Evolutionary conservation across 441 rosid species (phyloP).

Genomic region (Monsonia emarginata): DNA sequence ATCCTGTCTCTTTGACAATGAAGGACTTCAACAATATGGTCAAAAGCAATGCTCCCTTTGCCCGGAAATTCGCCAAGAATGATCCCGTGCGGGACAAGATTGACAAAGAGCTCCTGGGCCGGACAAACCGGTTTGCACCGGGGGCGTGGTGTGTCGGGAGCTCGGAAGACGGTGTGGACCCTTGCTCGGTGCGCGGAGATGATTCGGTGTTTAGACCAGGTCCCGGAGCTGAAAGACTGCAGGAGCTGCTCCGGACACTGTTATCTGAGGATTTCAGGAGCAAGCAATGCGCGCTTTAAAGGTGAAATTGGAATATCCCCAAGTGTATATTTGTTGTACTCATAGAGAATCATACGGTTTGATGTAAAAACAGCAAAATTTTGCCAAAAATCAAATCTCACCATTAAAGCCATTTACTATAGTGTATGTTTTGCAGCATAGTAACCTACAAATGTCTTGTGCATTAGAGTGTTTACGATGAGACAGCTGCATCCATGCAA

Average conservation of each 20-base stretch:
- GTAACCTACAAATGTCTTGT: background rate
- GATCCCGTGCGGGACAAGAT: constrained; percentile 76
- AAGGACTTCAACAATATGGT: constrained; percentile 75
- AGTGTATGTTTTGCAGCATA: no score
- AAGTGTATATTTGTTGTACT: constrained; percentile 33
- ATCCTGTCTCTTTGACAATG: constrained; percentile 49
- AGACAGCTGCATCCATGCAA: no score
- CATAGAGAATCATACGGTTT: constrained; percentile 21
- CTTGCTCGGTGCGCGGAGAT: constrained; percentile 49
- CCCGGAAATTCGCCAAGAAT: constrained; percentile 66
- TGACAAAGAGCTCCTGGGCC: constrained; percentile 62
- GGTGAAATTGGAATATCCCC: constrained; percentile 15
- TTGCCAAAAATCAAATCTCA: constrained; percentile 8
- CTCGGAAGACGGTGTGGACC: constrained; percentile 49
- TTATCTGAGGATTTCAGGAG: constrained; percentile 49
- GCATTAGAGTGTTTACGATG: no score
- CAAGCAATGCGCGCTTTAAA: constrained; percentile 47
- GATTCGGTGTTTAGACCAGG: constrained; percentile 63
- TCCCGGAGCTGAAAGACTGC: constrained; percentile 66
- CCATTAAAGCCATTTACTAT: constrained; percentile 1
- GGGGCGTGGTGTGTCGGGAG: constrained; percentile 94
- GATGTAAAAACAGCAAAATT: constrained; percentile 17
- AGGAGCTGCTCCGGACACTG: constrained; percentile 39
- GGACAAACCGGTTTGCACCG: constrained; percentile 49
- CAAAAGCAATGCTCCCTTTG: constrained; percentile 71